These are phyloP conservation scores for Vitellaria paradoxa DNA, from an alignment of 179 eudicot species.

Conservation along the genomic window DNA sequence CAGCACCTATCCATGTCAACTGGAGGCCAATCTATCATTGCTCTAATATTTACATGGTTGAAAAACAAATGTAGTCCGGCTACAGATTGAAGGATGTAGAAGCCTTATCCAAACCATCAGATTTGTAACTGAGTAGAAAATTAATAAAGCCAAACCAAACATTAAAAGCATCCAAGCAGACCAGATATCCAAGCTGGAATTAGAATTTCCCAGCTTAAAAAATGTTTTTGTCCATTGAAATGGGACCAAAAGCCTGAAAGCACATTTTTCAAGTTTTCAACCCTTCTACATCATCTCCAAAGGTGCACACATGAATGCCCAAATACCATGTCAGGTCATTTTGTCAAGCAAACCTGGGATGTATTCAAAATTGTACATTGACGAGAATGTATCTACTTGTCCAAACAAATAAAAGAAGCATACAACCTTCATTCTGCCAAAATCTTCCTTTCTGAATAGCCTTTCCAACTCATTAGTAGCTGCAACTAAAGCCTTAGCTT, in stretches of 20 bases:
- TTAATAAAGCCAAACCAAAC: conserved; percentile 5
- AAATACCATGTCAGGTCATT: background rate
- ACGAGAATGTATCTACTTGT: background rate
- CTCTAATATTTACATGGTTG: background rate
- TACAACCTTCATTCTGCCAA: conserved; percentile 82
- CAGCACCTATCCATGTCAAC: background rate
- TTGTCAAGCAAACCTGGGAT: background rate
- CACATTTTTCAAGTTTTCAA: background rate
- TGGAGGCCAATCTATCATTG: background rate
- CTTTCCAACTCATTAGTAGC: conserved; percentile 91
- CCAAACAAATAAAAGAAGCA: conserved; percentile 8
- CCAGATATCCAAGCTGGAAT: background rate
- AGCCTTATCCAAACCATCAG: background rate
- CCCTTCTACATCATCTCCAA: background rate
- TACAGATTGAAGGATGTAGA: background rate
- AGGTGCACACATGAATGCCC: background rate
- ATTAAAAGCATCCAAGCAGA: conserved; percentile 1
- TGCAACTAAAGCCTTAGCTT: conserved; percentile 76
- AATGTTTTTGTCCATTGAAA: background rate
- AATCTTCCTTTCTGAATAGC: conserved; percentile 82
- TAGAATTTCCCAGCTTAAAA: background rate
- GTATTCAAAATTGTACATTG: background rate
- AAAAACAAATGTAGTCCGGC: background rate
- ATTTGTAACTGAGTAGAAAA: background rate
- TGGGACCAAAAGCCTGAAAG: background rate